These are phyloP conservation scores for Hylodesmum podocarpum DNA, from an alignment of 306 rosid species.

Conservation along the genomic window DNA sequence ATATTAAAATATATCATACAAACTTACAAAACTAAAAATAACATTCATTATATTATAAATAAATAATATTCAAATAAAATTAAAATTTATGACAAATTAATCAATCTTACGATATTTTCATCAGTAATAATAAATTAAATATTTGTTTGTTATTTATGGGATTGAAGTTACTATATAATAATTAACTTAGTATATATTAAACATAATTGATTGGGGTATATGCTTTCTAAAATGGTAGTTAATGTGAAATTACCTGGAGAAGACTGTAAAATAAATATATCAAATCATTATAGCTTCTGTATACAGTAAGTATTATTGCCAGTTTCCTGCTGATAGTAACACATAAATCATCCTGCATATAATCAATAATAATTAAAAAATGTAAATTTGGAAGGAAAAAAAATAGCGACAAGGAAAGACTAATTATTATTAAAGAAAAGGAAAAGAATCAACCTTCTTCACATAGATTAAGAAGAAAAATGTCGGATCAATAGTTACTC, in stretches of 20 bases:
- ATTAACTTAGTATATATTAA: background rate
- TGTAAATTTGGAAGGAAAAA: background rate
- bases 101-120: too few species aligned
- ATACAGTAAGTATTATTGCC: constrained; percentile 44
- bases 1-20: too few species aligned
- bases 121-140: too few species aligned
- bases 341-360: constrained; percentile 48
- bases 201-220: background rate
- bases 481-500: constrained; percentile 66
- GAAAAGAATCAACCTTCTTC: constrained; percentile 32
- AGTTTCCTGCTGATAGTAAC: constrained; percentile 41
- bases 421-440: constrained; percentile 9
- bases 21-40: too few species aligned
- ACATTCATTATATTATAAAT: too few species aligned
- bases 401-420: background rate
- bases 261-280: constrained; percentile 66
- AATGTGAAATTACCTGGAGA: constrained; percentile 60
- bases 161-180: too few species aligned
- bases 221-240: background rate
- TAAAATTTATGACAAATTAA: too few species aligned
- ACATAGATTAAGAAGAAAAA: constrained; percentile 60
- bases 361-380: constrained; percentile 2
- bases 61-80: too few species aligned
- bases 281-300: constrained; percentile 73
- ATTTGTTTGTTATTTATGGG: too few species aligned